Conservation (phyloP, 1,284 basidiomycete genomes). For the Cryptococcus jaspeensis region DNA sequence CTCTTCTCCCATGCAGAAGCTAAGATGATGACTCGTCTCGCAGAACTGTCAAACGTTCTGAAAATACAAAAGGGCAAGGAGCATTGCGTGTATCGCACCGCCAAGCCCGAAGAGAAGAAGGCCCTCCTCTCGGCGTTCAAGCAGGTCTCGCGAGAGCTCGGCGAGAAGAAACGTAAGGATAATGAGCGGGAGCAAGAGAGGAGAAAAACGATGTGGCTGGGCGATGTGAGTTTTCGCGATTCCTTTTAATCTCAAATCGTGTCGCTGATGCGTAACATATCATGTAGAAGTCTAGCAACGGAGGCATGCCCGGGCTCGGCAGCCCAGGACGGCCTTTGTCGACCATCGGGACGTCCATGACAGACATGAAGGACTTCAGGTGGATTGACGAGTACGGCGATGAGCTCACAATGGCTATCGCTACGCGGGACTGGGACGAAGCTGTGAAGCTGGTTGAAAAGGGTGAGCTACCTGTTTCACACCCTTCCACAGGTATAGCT, state of each 20-base stretch:
- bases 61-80: slow-evolving; percentile 93
- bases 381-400: slow-evolving; percentile 91
- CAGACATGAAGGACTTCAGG: slow-evolving; percentile 67
- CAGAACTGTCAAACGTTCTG: slow-evolving; percentile 91
- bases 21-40: background rate
- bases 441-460: slow-evolving; percentile 80
- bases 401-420: slow-evolving; percentile 86
- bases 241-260: background rate
- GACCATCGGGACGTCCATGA: slow-evolving; percentile 59
- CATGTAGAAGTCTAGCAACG: slow-evolving; percentile 6
- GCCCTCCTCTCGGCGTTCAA: slow-evolving; percentile 79
- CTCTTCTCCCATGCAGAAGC: background rate
- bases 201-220: slow-evolving; percentile 73
- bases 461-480: slow-evolving; percentile 55
- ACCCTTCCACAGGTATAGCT: background rate
- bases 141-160: slow-evolving; percentile 86
- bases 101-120: slow-evolving; percentile 80
- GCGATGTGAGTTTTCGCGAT: slow-evolving; percentile 56
- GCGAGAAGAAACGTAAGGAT: slow-evolving; percentile 83
- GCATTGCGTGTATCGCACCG: slow-evolving; percentile 86
- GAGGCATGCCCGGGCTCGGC: slow-evolving; percentile 47
- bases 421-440: slow-evolving; percentile 82
- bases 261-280: background rate
- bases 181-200: slow-evolving; percentile 86
- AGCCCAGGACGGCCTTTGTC: slow-evolving; percentile 67